Evolutionary conservation across 2,329 filamentous ascomycete species (phyloP).

Genomic region (Chaetomiaceae sp.): DNA sequence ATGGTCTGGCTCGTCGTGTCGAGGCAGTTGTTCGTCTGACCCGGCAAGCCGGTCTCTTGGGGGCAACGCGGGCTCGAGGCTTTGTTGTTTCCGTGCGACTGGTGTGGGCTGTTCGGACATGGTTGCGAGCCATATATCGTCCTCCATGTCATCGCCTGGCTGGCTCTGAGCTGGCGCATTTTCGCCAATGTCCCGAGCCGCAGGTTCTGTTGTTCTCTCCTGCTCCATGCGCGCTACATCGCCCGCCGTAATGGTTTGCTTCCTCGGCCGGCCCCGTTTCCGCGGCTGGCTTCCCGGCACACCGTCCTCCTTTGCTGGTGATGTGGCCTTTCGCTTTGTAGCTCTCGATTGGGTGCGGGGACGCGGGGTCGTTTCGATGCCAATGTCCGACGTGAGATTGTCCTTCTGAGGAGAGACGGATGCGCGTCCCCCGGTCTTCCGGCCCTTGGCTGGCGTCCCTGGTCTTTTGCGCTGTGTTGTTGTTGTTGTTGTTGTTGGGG

Average conservation of each 20-base stretch:
- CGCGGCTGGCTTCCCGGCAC: slow-evolving; percentile 25
- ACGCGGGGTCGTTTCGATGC: slow-evolving; percentile 30
- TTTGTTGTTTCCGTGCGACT: slow-evolving; percentile 8
- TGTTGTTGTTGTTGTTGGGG: slow-evolving; percentile 41
- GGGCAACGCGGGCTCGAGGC: neutral
- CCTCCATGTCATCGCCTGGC: slow-evolving; percentile 28
- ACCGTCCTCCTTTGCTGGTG: slow-evolving; percentile 27
- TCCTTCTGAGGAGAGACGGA: slow-evolving; percentile 19
- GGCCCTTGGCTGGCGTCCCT: slow-evolving; percentile 37
- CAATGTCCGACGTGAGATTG: slow-evolving; percentile 26
- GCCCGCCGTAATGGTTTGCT: slow-evolving; percentile 21
- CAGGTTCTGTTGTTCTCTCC: slow-evolving; percentile 12
- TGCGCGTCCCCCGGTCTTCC: slow-evolving; percentile 1
- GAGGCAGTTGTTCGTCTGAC: slow-evolving; percentile 7
- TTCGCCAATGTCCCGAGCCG: slow-evolving; percentile 9
- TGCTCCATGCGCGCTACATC: slow-evolving; percentile 27
- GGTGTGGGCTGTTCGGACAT: slow-evolving; percentile 32
- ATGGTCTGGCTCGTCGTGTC: slow-evolving; percentile 11
- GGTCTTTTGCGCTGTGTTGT: slow-evolving; percentile 39
- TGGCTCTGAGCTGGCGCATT: neutral
- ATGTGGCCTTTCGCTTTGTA: slow-evolving; percentile 27
- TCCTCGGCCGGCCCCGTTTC: slow-evolving; percentile 33
- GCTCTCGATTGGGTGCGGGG: slow-evolving; percentile 17
- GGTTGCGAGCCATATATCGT: slow-evolving; percentile 46
- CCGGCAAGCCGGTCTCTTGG: neutral